phyloP scores from a whole-genome alignment of 495 filamentous ascomycete species.

The Lasiosphaeria miniovina region DNA sequence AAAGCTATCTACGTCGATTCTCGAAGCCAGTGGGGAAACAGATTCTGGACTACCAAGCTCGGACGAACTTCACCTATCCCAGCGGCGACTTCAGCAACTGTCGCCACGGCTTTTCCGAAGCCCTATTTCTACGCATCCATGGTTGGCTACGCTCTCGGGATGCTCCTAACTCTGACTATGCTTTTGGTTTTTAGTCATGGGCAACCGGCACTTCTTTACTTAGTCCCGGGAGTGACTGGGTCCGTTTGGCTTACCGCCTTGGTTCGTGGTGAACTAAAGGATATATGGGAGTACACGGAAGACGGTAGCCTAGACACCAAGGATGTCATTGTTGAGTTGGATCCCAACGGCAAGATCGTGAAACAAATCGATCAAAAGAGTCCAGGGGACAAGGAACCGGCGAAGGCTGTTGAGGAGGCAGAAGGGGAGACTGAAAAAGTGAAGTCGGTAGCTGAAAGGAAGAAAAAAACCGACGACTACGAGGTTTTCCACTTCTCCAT shows the following conservation, averaged over 20 bases:
- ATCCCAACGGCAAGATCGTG: constrained; percentile 21
- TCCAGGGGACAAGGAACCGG: constrained; percentile 6
- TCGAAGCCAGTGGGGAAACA: constrained; percentile 74
- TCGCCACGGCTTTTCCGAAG: constrained; percentile 66
- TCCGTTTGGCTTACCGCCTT: constrained; percentile 79
- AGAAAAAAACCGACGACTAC: constrained; percentile 6
- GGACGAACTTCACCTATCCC: constrained; percentile 28
- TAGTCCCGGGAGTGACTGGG: constrained; percentile 80
- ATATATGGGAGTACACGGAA: constrained; percentile 83
- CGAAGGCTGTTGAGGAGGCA: background rate
- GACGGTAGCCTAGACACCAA: constrained; percentile 51
- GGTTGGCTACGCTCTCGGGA: constrained; percentile 73
- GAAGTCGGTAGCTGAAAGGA: background rate
- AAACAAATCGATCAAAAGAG: constrained; percentile 12
- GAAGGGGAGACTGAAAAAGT: background rate
- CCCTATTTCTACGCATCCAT: constrained; percentile 82
- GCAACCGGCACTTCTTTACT: constrained; percentile 88
- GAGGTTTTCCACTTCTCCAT: constrained; percentile 30
- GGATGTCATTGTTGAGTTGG: constrained; percentile 45
- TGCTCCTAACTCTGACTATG: constrained; percentile 72
- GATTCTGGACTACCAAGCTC: constrained; percentile 67
- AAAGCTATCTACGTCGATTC: constrained; percentile 57
- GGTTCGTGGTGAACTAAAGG: constrained; percentile 60
- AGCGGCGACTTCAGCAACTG: constrained; percentile 43
- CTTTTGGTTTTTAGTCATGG: constrained; percentile 77